Evolutionary conservation across 108 stramenopile species (phyloP), one percentile per base, ranked within the genome.

Genomic region (Nitzschia palea): DNA sequence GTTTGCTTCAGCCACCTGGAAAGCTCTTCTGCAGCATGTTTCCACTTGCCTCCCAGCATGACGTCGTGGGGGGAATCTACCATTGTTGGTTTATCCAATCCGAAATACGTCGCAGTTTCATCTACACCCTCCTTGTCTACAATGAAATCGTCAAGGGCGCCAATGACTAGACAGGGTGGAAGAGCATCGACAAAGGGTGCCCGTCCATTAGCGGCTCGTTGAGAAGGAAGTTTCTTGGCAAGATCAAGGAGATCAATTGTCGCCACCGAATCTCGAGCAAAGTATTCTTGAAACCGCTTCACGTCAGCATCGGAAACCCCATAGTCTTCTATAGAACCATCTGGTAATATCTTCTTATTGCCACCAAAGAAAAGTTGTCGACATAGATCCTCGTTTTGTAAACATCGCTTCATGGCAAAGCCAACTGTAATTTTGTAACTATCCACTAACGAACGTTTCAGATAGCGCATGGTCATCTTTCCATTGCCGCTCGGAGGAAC

Each of bases 401-500:
- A 47, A 28, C 63, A 62, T 36, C 65, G 68, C 55, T 90, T 86
- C 71, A 90, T 55, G 8, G 81, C 89, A 20, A 90, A 81, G 14
- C 83, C 89, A 20, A 53, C 74, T 4, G 80, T 86, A 51, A 90
- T 86, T 55, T 77, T 80, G 68, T 67, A 86, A 26, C 75, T 67
- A 15, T 82, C 67, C 0, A 53, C 15, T 0, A 82, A 69, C 2
- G 83, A 84, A 60, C 82, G 70, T 20, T 58, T 29, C 42, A 90
- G 56, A 34, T 59, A 80, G 2, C 89, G 69, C 57, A 74, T 59
- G 8, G 81, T 82, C 74, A 84, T 80, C n/a, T 69, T 74, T n/a
- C 89, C 87, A 65, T 93, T 95, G 10, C 94, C 94, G 47, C 74
- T 77, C 14, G 94, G 94, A 18, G 94, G 94, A 3, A 93, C 91